Percentiles rank a stretch among this genome's conserved stretches.
These are phyloP conservation scores for Heterobasidion parviporum DNA, from an alignment of 1,284 basidiomycete genomes.

Conservation along the genomic window DNA sequence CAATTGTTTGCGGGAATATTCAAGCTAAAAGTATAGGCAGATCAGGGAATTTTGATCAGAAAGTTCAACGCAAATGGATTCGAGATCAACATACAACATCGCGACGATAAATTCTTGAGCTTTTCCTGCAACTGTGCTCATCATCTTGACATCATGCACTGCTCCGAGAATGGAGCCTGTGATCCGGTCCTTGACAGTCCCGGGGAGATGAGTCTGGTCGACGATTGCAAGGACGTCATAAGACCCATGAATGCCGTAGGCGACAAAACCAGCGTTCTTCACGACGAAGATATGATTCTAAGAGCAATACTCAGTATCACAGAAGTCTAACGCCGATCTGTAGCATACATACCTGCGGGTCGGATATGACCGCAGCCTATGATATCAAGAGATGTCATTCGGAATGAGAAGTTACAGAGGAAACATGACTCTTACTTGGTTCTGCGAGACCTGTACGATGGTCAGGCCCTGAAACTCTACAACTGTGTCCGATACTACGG, in stretches of 20 bases:
- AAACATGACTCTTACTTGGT: constrained; percentile 30
- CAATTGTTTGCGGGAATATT: constrained; percentile 81
- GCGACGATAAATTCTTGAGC: constrained; percentile 63
- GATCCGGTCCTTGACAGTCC: constrained; percentile 48
- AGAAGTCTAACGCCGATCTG: too few species aligned
- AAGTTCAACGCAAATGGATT: neutral
- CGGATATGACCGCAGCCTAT: constrained; percentile 66
- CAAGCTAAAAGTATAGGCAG: constrained; percentile 32
- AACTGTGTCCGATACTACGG: constrained; percentile 65
- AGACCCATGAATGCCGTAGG: constrained; percentile 64
- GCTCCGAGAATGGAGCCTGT: constrained; percentile 54
- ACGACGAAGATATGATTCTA: constrained; percentile 73
- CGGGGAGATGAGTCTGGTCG: constrained; percentile 70
- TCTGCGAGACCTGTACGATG: constrained; percentile 74
- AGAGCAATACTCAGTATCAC: neutral
- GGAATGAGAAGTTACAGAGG: neutral
- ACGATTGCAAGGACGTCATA: constrained; percentile 72
- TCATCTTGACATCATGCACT: constrained; percentile 71
- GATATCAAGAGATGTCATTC: neutral
- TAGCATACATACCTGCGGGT: constrained; percentile 42
- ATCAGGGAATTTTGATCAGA: neutral
- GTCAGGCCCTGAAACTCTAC: constrained; percentile 72
- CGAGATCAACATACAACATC: constrained; percentile 44
- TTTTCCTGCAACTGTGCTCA: constrained; percentile 22
- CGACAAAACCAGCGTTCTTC: constrained; percentile 69